phyloP scores from a whole-genome alignment of 2,329 filamentous ascomycete species.

The Lachnellula suecica region DNA sequence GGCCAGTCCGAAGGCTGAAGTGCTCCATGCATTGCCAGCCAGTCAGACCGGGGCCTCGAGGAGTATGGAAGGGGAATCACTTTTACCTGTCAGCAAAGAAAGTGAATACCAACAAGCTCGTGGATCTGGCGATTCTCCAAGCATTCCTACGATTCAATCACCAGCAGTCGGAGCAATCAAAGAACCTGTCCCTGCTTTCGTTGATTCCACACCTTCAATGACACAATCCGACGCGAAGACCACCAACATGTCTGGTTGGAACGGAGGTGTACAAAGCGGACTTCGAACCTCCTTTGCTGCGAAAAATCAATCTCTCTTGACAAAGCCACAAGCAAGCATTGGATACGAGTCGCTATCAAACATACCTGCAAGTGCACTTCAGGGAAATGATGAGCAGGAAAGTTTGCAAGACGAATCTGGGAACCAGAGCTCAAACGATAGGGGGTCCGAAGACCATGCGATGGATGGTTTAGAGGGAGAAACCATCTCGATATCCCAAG shows the following conservation, averaged over 20 bases:
- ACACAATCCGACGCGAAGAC: not conserved
- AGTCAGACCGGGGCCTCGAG: not conserved
- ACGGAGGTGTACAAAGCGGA: constrained; percentile 39
- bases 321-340: not conserved
- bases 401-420: not conserved
- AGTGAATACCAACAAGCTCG: not conserved
- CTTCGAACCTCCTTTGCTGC: constrained; percentile 41
- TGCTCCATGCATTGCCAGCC: not conserved
- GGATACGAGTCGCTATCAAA: not conserved
- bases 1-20: not conserved
- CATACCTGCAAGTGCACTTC: not conserved
- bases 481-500: too few species aligned
- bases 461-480: not conserved
- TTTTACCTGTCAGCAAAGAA: not conserved
- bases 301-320: constrained; percentile 8
- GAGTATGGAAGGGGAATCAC: not conserved
- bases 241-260: constrained; percentile 37
- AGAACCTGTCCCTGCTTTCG: not conserved
- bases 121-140: not conserved
- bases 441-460: too few species aligned
- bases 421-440: too few species aligned
- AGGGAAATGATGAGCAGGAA: not conserved
- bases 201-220: not conserved
- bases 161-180: not conserved
- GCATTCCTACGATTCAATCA: not conserved